Evolutionary conservation across 805 yeast species (phyloP).

Genomic region (Starmerella apicola): DNA sequence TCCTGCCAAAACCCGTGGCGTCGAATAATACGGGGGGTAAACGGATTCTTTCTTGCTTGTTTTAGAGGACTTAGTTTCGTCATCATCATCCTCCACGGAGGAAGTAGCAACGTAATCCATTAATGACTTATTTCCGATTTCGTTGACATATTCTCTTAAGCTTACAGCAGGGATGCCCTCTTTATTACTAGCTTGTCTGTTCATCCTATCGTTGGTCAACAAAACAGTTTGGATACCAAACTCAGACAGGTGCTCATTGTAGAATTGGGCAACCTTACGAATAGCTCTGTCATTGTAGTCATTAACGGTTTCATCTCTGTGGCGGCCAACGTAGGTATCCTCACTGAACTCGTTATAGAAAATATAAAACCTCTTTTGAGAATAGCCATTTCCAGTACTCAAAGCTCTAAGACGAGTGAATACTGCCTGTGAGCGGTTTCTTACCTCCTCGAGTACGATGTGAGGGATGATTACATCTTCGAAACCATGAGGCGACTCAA

Average conservation of each 20-base stretch:
- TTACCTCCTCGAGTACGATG: slow-evolving; percentile 85
- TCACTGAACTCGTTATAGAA: slow-evolving; percentile 86
- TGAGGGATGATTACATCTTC: slow-evolving; percentile 91
- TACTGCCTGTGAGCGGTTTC: slow-evolving; percentile 75
- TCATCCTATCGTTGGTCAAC: slow-evolving; percentile 67
- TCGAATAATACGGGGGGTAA: slow-evolving; percentile 67
- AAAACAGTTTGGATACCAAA: slow-evolving; percentile 25
- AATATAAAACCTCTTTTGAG: slow-evolving; percentile 71
- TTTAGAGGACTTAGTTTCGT: not conserved
- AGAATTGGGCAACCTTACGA: slow-evolving; percentile 63
- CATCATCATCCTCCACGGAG: slow-evolving; percentile 45
- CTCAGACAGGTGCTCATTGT: slow-evolving; percentile 49
- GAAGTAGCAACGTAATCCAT: slow-evolving; percentile 46
- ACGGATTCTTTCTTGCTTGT: slow-evolving; percentile 37
- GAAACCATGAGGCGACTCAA: slow-evolving; percentile 66
- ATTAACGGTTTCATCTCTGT: slow-evolving; percentile 58
- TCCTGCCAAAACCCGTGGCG: slow-evolving; percentile 82
- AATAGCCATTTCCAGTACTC: slow-evolving; percentile 36
- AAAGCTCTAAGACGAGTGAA: slow-evolving; percentile 72
- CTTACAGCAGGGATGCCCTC: slow-evolving; percentile 46
- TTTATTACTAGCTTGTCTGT: slow-evolving; percentile 41
- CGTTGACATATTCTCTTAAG: slow-evolving; percentile 56
- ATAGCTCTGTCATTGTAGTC: slow-evolving; percentile 90
- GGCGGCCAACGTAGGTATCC: slow-evolving; percentile 53
- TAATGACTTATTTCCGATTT: slow-evolving; percentile 51